Base-by-base conservation (phyloP, 331 rosid genomes). In the Quercus lobata region DNA sequence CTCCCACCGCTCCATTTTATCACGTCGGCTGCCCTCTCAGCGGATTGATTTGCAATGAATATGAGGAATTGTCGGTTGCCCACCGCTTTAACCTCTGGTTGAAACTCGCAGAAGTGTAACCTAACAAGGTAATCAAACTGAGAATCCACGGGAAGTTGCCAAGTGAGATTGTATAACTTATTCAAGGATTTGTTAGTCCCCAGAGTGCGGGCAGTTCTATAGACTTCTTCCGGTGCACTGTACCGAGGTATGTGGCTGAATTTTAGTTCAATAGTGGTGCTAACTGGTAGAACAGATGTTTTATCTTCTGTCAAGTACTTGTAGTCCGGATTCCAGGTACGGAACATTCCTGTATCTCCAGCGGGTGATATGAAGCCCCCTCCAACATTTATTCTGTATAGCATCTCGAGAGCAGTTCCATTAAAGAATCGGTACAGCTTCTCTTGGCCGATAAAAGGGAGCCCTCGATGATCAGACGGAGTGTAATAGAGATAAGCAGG, bases 331-430 rank as follows among this genome's bases (percentile, higher is more conserved):
- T 22, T 7, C 90, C 90, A 86, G 0, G 1, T 16, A 1, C 85
- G 79, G 71, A 77, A 78, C 87, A 86, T 75, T 10, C 87, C 85
- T 0, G 85, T 44, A 11, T 44, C 73, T 3, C 4, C 7, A 1
- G 6, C 0, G 12, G 56, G 15, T 8, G 56, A 0, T 18, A 69
- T 69, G 14, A 0, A 16, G 0, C 32, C 1, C 54, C 56, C 57
- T 8, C 73, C 73, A 41, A 35, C 54, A 1, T 68, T 17, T 3
- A 68, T 9, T 68, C 54, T 68, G 56, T 69, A 41, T 10, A 69
- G 5, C 27, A 5, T 41, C 55, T 41, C 10, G 17, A 69, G 73
- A 2, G 73, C 73, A 2, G 6, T 21, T 1, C 7, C 21, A 10
- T 69, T 44, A 2, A 0, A 0, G 52, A 44, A 2, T 34, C 0